A percentile compares a stretch with the other conserved stretches of the same genome.
Conservation (phyloP, 495 filamentous ascomycete species). For the Penicillium coffeae region DNA sequence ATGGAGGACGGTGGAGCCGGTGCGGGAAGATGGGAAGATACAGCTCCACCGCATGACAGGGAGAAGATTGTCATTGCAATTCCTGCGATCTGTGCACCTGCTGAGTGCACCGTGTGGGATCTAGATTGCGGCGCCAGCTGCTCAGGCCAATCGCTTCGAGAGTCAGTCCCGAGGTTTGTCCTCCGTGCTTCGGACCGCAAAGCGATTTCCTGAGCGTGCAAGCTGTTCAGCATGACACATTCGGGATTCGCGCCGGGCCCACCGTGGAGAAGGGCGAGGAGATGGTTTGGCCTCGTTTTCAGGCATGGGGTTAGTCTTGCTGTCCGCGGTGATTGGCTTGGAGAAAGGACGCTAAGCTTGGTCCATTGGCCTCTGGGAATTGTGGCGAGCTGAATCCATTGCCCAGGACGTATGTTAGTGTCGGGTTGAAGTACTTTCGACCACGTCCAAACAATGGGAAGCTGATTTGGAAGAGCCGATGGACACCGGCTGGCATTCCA, state of each 20-base stretch:
- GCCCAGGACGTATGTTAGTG: too few relatives aligned
- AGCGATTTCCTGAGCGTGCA: too few relatives aligned
- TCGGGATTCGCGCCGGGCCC: too few relatives aligned
- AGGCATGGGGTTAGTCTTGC: neutral
- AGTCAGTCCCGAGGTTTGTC: neutral
- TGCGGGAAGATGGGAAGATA: neutral
- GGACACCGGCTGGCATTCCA: too few relatives aligned
- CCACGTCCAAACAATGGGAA: too few relatives aligned
- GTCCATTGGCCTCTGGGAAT: neutral
- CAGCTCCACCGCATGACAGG: too few relatives aligned
- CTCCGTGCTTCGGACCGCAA: neutral
- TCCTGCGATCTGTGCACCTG: neutral
- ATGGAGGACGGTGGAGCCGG: neutral
- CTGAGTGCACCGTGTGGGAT: too few relatives aligned
- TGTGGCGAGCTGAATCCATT: neutral
- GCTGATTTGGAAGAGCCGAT: too few relatives aligned
- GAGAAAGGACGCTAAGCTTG: neutral
- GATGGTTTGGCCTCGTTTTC: neutral
- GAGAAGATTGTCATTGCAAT: too few relatives aligned
- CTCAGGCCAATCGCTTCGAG: too few relatives aligned
- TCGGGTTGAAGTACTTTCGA: constrained; percentile 2
- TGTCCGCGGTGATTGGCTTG: neutral
- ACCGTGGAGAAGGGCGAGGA: neutral
- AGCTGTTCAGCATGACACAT: too few relatives aligned
- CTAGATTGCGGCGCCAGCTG: too few relatives aligned